Evolutionary conservation across 305 asterid species (phyloP), one percentile per base, ranked within the genome.

Genomic region (Fraxinus greggii): DNA sequence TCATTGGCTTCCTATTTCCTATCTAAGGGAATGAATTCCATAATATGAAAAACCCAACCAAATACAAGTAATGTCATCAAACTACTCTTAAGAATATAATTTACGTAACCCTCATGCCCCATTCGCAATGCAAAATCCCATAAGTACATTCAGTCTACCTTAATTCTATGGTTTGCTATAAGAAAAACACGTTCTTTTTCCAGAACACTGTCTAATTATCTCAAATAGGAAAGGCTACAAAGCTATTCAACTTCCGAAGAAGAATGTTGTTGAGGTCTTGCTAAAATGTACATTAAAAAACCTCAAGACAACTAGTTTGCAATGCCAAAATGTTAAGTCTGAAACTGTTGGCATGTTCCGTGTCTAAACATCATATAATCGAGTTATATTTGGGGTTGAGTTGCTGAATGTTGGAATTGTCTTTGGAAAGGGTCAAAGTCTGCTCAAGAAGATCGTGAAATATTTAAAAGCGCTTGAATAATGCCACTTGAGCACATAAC

Each of bases 101-200:
- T 95, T 36, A 95, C 84, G 70, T 81, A 92, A 36, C 97, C 97
- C 36, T 88, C 88, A 29, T 92, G 82, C 28, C 93, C 89, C 86
- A 93, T 95, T 75, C 97, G 86, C 85, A 93, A 81, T 1, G 97
- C 98, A 83, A 93, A 93, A 86, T 93, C 90, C 98, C 98, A 93
- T 81, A 93, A 84, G 85, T 95, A 95, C 97, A 95, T 95, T 98
- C 99, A 93, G 69, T 93, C 99, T 33, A 95, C 98, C 89, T 93
- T 97, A 4, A 97, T 93, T 83, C 97, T 88, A 81, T 95, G 99
- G 84, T 95, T 95, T 1, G 98, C 93, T 31, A 95, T 87, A 51
- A 93, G 87, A 72, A 95, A 77, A 28, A 87, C 97, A 7, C 98
- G 94, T 79, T 94, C 96, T 75, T 85, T 86, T 0, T 75, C 42